Conservation (phyloP, 495 filamentous ascomycete genomes). For the Thermochaetoides thermophila region DNA sequence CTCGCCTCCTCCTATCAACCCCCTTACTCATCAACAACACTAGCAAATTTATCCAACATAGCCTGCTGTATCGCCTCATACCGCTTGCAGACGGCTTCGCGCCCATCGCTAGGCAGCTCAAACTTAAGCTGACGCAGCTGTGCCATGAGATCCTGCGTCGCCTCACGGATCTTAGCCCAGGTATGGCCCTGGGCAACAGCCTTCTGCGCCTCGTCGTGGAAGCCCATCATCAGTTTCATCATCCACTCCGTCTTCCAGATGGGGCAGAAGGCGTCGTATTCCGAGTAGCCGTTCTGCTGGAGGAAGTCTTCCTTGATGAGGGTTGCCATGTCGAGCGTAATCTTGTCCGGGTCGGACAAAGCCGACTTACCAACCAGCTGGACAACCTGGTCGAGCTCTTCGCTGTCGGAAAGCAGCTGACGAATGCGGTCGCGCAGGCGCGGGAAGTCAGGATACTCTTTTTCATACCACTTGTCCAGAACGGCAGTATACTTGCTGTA, state of each 20-base stretch:
- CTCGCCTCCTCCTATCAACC: too few relatives aligned
- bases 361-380: constrained; percentile 97
- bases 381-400: constrained; percentile 96
- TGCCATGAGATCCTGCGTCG: constrained; percentile 71
- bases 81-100: constrained; percentile 59
- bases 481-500: constrained; percentile 92
- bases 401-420: constrained; percentile 83
- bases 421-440: constrained; percentile 80
- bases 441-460: constrained; percentile 88
- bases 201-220: constrained; percentile 95
- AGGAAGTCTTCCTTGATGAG: constrained; percentile 97
- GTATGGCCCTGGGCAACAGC: constrained; percentile 74
- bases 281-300: constrained; percentile 97
- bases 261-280: constrained; percentile 98
- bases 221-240: constrained; percentile 99
- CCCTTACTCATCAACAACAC: constrained; percentile 80
- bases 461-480: constrained; percentile 84
- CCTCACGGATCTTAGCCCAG: constrained; percentile 86
- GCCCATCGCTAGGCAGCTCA: constrained; percentile 67
- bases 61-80: constrained; percentile 83
- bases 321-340: constrained; percentile 82
- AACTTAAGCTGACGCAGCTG: constrained; percentile 88
- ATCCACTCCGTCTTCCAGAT: constrained; percentile 99
- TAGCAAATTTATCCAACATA: constrained; percentile 92
- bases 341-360: constrained; percentile 94